Base-by-base conservation (phyloP, 352 stramenopile species). In the Phytophthora agathidicida region DNA sequence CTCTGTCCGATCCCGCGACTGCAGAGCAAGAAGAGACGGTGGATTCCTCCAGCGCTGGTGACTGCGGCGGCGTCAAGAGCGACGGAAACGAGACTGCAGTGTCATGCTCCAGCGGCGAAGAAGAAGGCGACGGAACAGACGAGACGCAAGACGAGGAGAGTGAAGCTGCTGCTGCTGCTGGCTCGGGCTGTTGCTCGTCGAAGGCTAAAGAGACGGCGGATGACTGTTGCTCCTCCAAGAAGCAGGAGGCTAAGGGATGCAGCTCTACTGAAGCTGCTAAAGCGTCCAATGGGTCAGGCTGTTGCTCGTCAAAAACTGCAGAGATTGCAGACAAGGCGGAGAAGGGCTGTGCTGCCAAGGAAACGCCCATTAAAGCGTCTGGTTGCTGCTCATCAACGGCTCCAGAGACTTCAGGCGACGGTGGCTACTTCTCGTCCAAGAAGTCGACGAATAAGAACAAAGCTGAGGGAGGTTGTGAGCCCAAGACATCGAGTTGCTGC, bases 91-190 rank as follows among this genome's bases (percentile, higher is more conserved):
- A 74, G 14, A 67, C 65, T n/a, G 31, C 44, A 5, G 41, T 31
- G 17, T 72, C 65, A 7, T 67, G 52, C 17, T 66, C 60, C 28
- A 69, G 55, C 20, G 32, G 56, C 11, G 47, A 70, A 13, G 51
- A 68, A 27, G 48, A 54, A 19, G 37, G 35, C 30, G 35, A 41
- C 24, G 9, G 32, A 17, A 14, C 37, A 5, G 17, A 60, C 30
- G 38, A 49, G 26, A 16, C 30, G 13, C 28, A 54, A 44, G 32
- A 27, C 6, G 32, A 48, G 8, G 13, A 49, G 28, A 39, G 28
- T 16, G 43, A 43, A 38, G 43, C 11, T 7, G n/a, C n/a, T n/a
- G n/a, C n/a, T n/a, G n/a, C n/a, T n/a, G n/a, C n/a, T n/a, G n/a
- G n/a, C n/a, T n/a, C n/a, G n/a, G n/a, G n/a, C n/a, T n/a, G n/a